Evolutionary conservation across 139 green algal genomes (phyloP).

Genomic region (Mesostigma viride): DNA sequence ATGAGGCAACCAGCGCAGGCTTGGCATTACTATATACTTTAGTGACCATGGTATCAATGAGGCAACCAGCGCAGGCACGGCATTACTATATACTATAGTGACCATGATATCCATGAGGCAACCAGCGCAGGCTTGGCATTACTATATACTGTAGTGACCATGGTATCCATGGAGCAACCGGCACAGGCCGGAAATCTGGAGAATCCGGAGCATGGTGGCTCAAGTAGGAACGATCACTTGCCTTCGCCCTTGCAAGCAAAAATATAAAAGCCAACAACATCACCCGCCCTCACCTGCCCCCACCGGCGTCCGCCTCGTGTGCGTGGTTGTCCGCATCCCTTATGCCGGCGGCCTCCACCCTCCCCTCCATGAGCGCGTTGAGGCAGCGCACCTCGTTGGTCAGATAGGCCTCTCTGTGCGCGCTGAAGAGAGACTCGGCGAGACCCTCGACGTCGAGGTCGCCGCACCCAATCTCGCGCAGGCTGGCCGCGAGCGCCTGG

Average conservation of each 20-base stretch:
- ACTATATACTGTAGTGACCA: too few species aligned
- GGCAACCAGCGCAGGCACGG: too few species aligned
- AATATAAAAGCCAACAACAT: background rate
- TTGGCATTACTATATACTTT: too few species aligned
- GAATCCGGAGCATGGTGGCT: too few species aligned
- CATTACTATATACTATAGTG: too few species aligned
- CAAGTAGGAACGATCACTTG: too few species aligned
- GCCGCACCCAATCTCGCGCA: slow-evolving; percentile 18
- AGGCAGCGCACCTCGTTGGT: slow-evolving; percentile 5
- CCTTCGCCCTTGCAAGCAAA: background rate
- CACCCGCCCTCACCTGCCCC: background rate
- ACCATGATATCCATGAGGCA: too few species aligned
- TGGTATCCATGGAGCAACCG: too few species aligned
- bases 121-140: too few species aligned
- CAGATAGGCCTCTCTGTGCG: slow-evolving; percentile 2
- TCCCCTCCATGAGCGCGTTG: slow-evolving; percentile 6
- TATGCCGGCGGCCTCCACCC: background rate
- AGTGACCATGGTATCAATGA: too few species aligned
- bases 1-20: too few species aligned
- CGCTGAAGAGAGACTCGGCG: background rate
- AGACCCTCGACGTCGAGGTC: slow-evolving; percentile 20
- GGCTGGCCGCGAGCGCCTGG: slow-evolving; percentile 9
- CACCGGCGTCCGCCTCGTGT: background rate
- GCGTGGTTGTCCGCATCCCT: background rate
- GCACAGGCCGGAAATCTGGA: too few species aligned